These are phyloP conservation scores for Euptelea pleiosperma DNA, from an alignment of 164 flowering plant genomes.

Conservation along the genomic window DNA sequence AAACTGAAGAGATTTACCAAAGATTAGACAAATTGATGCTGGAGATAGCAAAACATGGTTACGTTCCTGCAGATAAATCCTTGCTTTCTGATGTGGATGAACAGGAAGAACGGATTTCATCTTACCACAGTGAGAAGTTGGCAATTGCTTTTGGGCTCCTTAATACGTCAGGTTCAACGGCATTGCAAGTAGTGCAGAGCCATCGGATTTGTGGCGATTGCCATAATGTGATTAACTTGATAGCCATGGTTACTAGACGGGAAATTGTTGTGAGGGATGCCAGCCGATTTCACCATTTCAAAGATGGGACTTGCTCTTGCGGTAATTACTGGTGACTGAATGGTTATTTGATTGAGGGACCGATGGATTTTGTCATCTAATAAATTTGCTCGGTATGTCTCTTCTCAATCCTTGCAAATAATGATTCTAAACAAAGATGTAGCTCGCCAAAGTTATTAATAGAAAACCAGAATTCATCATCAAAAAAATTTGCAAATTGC, in stretches of 20 bases:
- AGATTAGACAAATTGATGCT: slow-evolving; percentile 48
- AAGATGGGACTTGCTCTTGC: slow-evolving; percentile 54
- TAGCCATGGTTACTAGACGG: slow-evolving; percentile 46
- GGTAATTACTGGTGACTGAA: slow-evolving; percentile 81
- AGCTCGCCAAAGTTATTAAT: slow-evolving; percentile 1
- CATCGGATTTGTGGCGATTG: slow-evolving; percentile 76
- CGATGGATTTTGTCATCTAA: neutral
- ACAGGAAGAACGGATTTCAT: slow-evolving; percentile 34
- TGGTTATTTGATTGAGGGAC: neutral
- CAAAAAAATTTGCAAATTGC: too few species aligned
- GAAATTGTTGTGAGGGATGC: slow-evolving; percentile 69
- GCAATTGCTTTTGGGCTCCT: slow-evolving; percentile 75
- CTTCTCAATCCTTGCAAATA: too few species aligned
- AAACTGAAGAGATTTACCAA: slow-evolving; percentile 44
- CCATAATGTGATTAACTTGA: slow-evolving; percentile 57
- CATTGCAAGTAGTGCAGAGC: slow-evolving; percentile 69
- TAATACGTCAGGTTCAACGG: slow-evolving; percentile 39
- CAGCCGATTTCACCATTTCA: slow-evolving; percentile 80
- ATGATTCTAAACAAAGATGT: neutral
- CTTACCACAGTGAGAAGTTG: slow-evolving; percentile 71
- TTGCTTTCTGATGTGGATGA: slow-evolving; percentile 87
- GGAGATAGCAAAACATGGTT: slow-evolving; percentile 56
- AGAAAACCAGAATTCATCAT: neutral
- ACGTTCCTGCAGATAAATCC: slow-evolving; percentile 34
- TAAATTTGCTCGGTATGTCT: neutral